Conservation (phyloP, 345 rosid genomes). For the Pugionium cornutum region DNA sequence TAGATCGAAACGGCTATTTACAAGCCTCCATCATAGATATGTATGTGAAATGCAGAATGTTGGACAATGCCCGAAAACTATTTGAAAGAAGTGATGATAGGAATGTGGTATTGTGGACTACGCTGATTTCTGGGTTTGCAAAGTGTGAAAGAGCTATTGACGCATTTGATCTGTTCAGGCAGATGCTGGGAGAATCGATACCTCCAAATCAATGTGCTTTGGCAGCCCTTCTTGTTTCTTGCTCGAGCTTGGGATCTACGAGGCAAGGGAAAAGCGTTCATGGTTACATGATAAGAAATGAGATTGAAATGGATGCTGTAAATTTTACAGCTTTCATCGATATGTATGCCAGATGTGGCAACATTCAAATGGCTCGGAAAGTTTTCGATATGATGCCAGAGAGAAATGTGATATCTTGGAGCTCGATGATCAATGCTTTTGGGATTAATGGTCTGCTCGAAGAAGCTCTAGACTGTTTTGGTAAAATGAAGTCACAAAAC, state of each 20-base stretch:
- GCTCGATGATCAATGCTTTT: constrained; percentile 54
- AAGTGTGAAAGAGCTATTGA: constrained; percentile 47
- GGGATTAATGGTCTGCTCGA: constrained; percentile 51
- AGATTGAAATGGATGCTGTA: constrained; percentile 44
- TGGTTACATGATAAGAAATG: constrained; percentile 51
- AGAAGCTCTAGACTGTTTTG: constrained; percentile 51
- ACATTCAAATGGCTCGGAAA: constrained; percentile 38
- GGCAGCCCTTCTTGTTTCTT: constrained; percentile 50
- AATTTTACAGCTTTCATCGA: constrained; percentile 51
- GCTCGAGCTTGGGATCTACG: constrained; percentile 51
- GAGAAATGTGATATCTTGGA: constrained; percentile 59
- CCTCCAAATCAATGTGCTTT: constrained; percentile 53
- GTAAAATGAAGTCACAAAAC: constrained; percentile 46
- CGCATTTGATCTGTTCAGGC: constrained; percentile 51
- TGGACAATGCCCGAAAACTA: constrained; percentile 37
- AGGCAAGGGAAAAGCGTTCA: constrained; percentile 53
- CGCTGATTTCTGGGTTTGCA: constrained; percentile 54
- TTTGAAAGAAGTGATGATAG: constrained; percentile 45
- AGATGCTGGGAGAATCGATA: constrained; percentile 48
- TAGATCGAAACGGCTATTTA: constrained; percentile 40
- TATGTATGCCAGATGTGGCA: constrained; percentile 59
- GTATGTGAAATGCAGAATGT: constrained; percentile 54
- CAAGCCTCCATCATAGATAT: constrained; percentile 50
- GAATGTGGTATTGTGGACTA: constrained; percentile 61
- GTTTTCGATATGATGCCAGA: constrained; percentile 47